Evolutionary conservation across 1,284 basidiomycete species (phyloP).

Genomic region (Rhodotorula sp.): DNA sequence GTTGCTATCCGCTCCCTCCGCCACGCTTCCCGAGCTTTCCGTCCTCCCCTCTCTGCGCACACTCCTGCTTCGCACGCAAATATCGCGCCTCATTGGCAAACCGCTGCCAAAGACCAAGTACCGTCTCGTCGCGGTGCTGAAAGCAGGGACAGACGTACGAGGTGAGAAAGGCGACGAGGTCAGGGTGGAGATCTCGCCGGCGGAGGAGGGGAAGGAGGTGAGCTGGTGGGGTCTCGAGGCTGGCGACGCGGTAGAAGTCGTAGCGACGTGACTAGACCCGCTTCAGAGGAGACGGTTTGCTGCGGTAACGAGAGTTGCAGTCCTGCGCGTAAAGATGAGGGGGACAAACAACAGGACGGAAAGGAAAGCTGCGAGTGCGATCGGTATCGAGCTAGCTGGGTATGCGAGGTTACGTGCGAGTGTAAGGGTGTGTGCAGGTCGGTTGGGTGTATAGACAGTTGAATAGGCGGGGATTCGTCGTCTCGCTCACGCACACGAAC

Average conservation of each 20-base stretch:
- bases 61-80: slow-evolving; percentile 30
- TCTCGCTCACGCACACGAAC: background rate
- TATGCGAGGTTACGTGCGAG: no score
- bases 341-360: no score
- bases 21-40: slow-evolving; percentile 1
- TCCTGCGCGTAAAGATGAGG: no score
- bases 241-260: slow-evolving; percentile 25
- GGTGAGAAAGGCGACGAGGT: slow-evolving; percentile 3
- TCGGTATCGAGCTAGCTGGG: no score
- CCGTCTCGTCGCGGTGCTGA: slow-evolving; percentile 17
- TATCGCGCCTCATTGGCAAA: slow-evolving; percentile 6
- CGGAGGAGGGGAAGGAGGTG: slow-evolving; percentile 33
- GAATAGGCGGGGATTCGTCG: background rate
- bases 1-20: background rate
- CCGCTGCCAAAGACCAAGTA: slow-evolving; percentile 32
- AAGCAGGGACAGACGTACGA: background rate
- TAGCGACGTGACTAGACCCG: background rate
- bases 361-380: no score
- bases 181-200: slow-evolving; percentile 22
- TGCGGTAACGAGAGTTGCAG: no score
- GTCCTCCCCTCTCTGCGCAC: slow-evolving; percentile 31
- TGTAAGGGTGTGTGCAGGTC: no score
- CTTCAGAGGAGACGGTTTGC: no score
- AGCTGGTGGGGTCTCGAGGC: slow-evolving; percentile 36
- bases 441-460: no score